phyloP scores from a whole-genome alignment of 2,329 filamentous ascomycete genomes.

The Penicillium nordicum region DNA sequence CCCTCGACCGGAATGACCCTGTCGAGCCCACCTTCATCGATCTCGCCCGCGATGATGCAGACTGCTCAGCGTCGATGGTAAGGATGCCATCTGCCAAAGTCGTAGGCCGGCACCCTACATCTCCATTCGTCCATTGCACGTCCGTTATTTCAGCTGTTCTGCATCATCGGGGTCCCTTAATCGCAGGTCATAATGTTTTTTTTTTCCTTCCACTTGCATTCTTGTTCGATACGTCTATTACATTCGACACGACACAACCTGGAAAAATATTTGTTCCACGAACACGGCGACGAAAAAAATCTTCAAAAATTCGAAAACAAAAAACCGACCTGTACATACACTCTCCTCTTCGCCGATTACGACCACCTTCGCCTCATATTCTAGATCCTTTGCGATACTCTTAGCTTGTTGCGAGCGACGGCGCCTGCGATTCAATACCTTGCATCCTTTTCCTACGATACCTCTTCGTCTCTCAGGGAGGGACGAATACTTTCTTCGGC shows the following conservation, averaged over 20 bases:
- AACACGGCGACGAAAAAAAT: constrained; percentile 28
- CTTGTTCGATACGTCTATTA: constrained; percentile 30
- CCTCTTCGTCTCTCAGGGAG: constrained; percentile 37
- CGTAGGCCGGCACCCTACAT: constrained; percentile 22
- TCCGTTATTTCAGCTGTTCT: constrained; percentile 30
- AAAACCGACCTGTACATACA: constrained; percentile 37
- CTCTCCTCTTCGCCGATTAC: constrained; percentile 30
- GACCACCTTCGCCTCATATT: constrained; percentile 32
- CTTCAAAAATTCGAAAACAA: constrained; percentile 26
- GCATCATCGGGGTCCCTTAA: constrained; percentile 37
- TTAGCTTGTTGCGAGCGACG: constrained; percentile 42
- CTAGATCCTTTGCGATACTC: constrained; percentile 36
- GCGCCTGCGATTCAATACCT: constrained; percentile 40
- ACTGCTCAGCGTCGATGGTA: constrained; percentile 43
- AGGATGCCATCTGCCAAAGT: constrained; percentile 23
- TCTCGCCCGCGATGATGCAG: constrained; percentile 64
- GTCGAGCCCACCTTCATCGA: constrained; percentile 77
- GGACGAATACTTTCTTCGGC: constrained; percentile 33
- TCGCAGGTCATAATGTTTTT: constrained; percentile 36
- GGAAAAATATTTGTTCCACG: constrained; percentile 28
- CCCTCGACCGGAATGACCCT: constrained; percentile 84
- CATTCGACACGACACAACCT: constrained; percentile 31
- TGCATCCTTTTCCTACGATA: constrained; percentile 37
- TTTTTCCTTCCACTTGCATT: constrained; percentile 23
- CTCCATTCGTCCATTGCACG: constrained; percentile 32